Evolutionary conservation across 2,329 filamentous ascomycete species (phyloP).

Genomic region (Furcasterigmium sp.): DNA sequence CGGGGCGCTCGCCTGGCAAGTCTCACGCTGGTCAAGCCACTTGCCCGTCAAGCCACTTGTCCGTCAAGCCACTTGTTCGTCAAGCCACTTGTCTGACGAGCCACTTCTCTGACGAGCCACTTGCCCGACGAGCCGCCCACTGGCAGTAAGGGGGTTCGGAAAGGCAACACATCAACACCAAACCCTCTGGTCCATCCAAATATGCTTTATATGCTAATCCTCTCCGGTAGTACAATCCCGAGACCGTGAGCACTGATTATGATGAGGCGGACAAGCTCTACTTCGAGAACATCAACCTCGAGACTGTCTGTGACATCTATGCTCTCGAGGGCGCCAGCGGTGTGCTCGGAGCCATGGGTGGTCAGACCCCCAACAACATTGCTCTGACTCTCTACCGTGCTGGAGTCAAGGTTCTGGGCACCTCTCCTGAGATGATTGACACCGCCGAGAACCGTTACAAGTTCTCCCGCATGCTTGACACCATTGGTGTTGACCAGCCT

Average conservation of each 20-base stretch:
- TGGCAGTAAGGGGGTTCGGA: no score
- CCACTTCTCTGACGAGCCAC: no score
- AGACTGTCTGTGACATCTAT: slow-evolving; percentile 91
- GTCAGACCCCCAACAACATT: slow-evolving; percentile 97
- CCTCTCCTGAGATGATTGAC: slow-evolving; percentile 98
- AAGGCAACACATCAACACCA: no score
- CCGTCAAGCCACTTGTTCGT: no score
- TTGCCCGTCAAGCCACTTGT: no score
- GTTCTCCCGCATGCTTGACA: slow-evolving; percentile 96
- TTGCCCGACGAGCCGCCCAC: no score
- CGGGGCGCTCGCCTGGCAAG: no score
- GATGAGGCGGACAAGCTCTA: slow-evolving; percentile 93
- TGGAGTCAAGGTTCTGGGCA: slow-evolving; percentile 89
- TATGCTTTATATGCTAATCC: no score
- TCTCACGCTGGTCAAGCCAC: no score
- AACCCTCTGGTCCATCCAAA: no score
- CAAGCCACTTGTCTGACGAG: no score
- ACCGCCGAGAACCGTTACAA: slow-evolving; percentile 97
- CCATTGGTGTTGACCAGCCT: slow-evolving; percentile 91
- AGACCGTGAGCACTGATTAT: slow-evolving; percentile 86
- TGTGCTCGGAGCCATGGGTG: slow-evolving; percentile 92
- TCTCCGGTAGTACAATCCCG: slow-evolving; percentile 77
- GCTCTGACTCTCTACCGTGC: slow-evolving; percentile 81
- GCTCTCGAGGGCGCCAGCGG: slow-evolving; percentile 77
- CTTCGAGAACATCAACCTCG: slow-evolving; percentile 91